Percentiles rank a stretch among this genome's conserved stretches.
Conservation (phyloP, 2,329 filamentous ascomycete genomes). For the Coniochaeta sp. region DNA sequence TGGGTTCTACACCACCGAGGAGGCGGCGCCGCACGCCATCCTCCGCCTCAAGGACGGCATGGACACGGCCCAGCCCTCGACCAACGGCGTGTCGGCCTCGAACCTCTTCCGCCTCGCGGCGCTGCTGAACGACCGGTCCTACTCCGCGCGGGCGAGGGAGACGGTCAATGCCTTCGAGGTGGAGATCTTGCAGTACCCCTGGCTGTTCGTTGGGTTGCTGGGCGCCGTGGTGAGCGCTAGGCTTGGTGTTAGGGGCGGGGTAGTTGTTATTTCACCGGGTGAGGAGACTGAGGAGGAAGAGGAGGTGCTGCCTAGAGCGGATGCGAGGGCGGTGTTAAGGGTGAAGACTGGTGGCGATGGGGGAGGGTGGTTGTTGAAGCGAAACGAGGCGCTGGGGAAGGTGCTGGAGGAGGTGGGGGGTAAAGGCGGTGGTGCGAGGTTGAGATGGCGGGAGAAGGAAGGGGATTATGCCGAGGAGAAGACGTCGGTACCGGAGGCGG, state of each 20-base stretch:
- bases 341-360: not conserved
- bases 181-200: constrained; percentile 88
- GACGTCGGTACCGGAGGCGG: too few relatives aligned
- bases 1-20: constrained; percentile 68
- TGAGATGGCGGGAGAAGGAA: not conserved
- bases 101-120: constrained; percentile 79
- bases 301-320: not conserved
- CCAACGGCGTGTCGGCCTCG: constrained; percentile 78
- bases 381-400: not conserved
- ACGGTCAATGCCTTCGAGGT: constrained; percentile 83
- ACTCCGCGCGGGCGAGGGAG: constrained; percentile 58
- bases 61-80: constrained; percentile 84
- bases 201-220: constrained; percentile 80
- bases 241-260: constrained; percentile 44
- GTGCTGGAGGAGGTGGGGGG: not conserved
- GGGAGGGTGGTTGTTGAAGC: not conserved
- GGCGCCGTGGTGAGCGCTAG: constrained; percentile 67
- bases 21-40: constrained; percentile 60
- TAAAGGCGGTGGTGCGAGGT: too few relatives aligned
- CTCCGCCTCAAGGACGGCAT: constrained; percentile 92
- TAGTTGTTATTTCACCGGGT: constrained; percentile 1
- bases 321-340: not conserved
- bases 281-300: not conserved
- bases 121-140: constrained; percentile 59
- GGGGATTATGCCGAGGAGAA: not conserved